Evolutionary conservation across 345 rosid genomes (phyloP), one percentile per base, ranked within the genome.

Genomic region (Geranium rotundifolium): DNA sequence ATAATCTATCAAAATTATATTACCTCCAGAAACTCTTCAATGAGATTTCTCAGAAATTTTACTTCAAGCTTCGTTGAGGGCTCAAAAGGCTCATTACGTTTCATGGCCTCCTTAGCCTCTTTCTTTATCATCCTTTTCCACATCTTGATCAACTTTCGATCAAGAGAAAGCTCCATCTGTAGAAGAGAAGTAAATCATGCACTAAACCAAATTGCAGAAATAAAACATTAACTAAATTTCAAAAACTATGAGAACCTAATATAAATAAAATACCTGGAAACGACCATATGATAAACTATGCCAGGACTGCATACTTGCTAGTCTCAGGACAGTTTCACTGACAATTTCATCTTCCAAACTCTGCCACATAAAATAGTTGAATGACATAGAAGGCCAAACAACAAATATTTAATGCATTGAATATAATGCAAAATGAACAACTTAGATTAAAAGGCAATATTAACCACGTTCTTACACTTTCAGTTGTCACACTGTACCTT

Each of bases 321-420:
- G 71, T 66, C 85, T 82, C 62, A 93, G 82, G 63, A 82, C 96
- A 23, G 80, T 90, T 72, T 85, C 88, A 55, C 91, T 84, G 59
- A 93, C 99, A 71, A 93, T 73, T 60, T 85, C 95, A 67, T 93
- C 99, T 79, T 93, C 99, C 86, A 93, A 76, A 75, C 99, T 93
- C 99, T 93, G 87, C 61, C 56, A 61, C 57, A 83, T 56, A 49
- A 68, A 17, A 34, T 19, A 46, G 54, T 14, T 55, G 37, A 34
- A 61, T 63, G 9, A 57, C 10, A 17, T 0, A 7, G 19, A n/a
- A 55, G 46, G 12, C 15, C 17, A 29, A 58, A 17, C 12, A 15
- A 19, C 27, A 54, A 61, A 31, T 50, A 19, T n/a, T 31, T 17
- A 34, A 8, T 34, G 4, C 15, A 54, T 14, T 19, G 27, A n/a